These are phyloP conservation scores for Hypoxylon intermedium DNA, from an alignment of 495 filamentous ascomycete genomes.

Conservation along the genomic window DNA sequence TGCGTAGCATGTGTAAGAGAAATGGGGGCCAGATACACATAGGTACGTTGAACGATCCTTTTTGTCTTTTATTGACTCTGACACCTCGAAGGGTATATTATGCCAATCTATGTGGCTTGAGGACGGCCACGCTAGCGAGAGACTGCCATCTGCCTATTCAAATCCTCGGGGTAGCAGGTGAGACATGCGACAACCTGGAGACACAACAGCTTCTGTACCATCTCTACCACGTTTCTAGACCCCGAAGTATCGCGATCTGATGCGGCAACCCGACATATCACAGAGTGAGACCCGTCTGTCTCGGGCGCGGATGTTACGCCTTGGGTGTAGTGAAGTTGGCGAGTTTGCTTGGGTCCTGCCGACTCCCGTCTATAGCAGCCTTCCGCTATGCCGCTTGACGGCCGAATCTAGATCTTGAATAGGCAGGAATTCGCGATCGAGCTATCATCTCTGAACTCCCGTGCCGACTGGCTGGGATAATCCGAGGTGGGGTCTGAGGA, in stretches of 20 bases:
- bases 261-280: slow-evolving; percentile 25
- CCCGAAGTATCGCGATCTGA: slow-evolving; percentile 38
- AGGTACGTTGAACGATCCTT: background rate
- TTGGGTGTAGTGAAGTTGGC: slow-evolving; percentile 8
- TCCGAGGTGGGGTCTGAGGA: slow-evolving; percentile 1
- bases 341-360: slow-evolving; percentile 35
- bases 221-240: slow-evolving; percentile 36
- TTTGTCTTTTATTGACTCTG: slow-evolving; percentile 1
- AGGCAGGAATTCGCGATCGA: slow-evolving; percentile 41
- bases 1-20: background rate
- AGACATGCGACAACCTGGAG: slow-evolving; percentile 16
- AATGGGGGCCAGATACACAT: background rate
- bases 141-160: background rate
- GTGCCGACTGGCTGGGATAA: slow-evolving; percentile 12
- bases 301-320: slow-evolving; percentile 31
- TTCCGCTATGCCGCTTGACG: slow-evolving; percentile 36
- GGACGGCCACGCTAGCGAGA: slow-evolving; percentile 11
- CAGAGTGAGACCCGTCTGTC: slow-evolving; percentile 34
- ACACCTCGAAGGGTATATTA: slow-evolving; percentile 1
- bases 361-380: slow-evolving; percentile 27
- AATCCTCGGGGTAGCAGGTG: slow-evolving; percentile 17
- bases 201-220: slow-evolving; percentile 25
- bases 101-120: background rate
- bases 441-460: background rate
- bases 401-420: slow-evolving; percentile 41